phyloP scores from a whole-genome alignment of 768 basidiomycete species.

The Naganishia friedmannii region DNA sequence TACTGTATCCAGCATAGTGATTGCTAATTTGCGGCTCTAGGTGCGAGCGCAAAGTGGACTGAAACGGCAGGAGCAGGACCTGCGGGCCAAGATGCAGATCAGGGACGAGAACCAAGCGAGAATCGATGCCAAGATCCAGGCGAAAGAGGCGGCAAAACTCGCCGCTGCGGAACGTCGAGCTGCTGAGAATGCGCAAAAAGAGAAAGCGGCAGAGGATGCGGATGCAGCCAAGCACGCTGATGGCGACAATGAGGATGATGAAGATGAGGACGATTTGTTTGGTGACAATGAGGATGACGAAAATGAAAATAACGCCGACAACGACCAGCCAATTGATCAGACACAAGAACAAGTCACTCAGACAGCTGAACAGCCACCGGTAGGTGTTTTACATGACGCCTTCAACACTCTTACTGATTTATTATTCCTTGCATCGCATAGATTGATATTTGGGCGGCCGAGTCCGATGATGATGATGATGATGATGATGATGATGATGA shows the following conservation, averaged over 20 bases:
- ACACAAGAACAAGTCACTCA: not conserved
- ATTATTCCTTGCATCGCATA: not conserved
- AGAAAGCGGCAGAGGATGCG: constrained; percentile 7
- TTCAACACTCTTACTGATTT: not conserved
- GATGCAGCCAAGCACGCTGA: constrained; percentile 22
- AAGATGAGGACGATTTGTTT: constrained; percentile 24
- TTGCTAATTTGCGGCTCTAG: not conserved
- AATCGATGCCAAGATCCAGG: constrained; percentile 27
- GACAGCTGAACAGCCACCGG: not conserved
- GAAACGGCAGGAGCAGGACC: constrained; percentile 9
- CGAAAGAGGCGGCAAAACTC: constrained; percentile 20
- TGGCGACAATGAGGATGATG: constrained; percentile 25
- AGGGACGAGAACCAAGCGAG: constrained; percentile 26
- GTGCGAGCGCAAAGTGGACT: constrained; percentile 14
- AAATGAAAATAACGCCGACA: not conserved
- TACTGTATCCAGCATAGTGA: no score
- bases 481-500: constrained; percentile 4
- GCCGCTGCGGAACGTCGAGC: constrained; percentile 18
- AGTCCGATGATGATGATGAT: constrained; percentile 1
- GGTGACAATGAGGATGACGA: constrained; percentile 22
- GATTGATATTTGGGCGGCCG: constrained; percentile 15
- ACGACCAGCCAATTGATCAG: not conserved
- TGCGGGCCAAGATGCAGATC: constrained; percentile 22
- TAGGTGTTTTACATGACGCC: not conserved
- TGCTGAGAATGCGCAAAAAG: constrained; percentile 13